phyloP scores from a whole-genome alignment of 2,329 filamentous ascomycete species.

The Coleophoma cylindrospora region DNA sequence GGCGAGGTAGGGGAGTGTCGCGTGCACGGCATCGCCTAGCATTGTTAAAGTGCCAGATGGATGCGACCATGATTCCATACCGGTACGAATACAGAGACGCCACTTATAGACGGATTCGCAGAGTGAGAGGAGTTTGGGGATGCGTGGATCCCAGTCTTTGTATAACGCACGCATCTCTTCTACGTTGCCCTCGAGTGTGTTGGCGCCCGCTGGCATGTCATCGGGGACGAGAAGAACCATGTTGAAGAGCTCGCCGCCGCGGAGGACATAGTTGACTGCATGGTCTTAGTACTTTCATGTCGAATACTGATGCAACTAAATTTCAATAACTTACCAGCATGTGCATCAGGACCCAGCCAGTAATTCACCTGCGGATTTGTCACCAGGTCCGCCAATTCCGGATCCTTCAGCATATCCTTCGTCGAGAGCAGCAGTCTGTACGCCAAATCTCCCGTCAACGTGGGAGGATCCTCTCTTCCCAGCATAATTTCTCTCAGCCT shows the following conservation, averaged over 20 bases:
- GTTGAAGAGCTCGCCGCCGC: constrained; percentile 37
- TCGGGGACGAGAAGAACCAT: constrained; percentile 37
- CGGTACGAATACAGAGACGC: constrained; percentile 51
- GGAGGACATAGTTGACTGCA: constrained; percentile 38
- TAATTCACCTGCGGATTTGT: constrained; percentile 37
- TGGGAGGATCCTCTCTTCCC: constrained; percentile 38
- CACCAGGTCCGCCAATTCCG: constrained; percentile 31
- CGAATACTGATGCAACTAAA: neutral
- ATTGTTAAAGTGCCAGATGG: constrained; percentile 50
- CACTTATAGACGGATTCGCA: constrained; percentile 57
- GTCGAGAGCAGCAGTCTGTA: constrained; percentile 40
- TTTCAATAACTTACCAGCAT: constrained; percentile 30
- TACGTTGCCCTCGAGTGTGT: constrained; percentile 31
- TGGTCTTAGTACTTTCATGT: neutral
- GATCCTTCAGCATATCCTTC: constrained; percentile 35
- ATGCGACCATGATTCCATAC: constrained; percentile 53
- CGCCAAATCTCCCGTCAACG: constrained; percentile 38
- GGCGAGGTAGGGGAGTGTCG: constrained; percentile 58
- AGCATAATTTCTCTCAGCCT: constrained; percentile 33
- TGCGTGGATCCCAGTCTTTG: constrained; percentile 38
- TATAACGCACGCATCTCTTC: constrained; percentile 36
- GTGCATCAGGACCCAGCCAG: constrained; percentile 42
- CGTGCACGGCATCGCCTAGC: constrained; percentile 59
- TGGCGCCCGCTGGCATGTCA: constrained; percentile 28
- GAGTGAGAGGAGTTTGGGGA: constrained; percentile 49